A percentile compares a stretch with the other conserved stretches of the same genome.
Conservation (phyloP, 495 filamentous ascomycete species). For the Xylaria flabelliformis region DNA sequence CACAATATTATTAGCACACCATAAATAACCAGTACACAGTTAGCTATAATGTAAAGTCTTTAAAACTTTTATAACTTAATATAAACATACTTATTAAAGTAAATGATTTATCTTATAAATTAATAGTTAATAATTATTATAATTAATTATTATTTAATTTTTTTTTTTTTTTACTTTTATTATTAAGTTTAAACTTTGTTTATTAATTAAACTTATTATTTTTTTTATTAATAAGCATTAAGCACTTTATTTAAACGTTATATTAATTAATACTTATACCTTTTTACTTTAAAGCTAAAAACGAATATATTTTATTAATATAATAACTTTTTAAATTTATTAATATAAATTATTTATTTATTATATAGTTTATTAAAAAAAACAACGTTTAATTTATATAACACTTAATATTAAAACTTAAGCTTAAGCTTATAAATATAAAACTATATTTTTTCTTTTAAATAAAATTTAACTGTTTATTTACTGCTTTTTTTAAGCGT, state of each 20-base stretch:
- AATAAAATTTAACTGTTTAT: neutral
- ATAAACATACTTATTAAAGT: neutral
- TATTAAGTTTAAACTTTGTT: no score
- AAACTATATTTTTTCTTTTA: neutral
- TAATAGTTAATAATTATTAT: neutral
- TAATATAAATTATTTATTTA: neutral
- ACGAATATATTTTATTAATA: neutral
- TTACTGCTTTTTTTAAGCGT: neutral
- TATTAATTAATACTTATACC: neutral
- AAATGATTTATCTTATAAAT: neutral
- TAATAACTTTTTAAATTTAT: neutral
- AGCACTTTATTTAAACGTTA: no score
- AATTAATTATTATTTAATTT: neutral
- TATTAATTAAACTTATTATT: neutral
- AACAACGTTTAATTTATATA: neutral
- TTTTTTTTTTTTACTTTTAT: neutral
- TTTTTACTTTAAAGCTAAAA: neutral
- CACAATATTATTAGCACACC: no score
- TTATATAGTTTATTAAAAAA: neutral
- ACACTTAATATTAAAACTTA: neutral
- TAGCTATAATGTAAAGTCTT: no score
- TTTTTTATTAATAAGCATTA: no score
- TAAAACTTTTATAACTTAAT: neutral
- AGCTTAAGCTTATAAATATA: neutral
- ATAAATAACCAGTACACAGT: no score